phyloP scores from a whole-genome alignment of 2,329 filamentous ascomycete species.

The Chalaropsis ovoidea region DNA sequence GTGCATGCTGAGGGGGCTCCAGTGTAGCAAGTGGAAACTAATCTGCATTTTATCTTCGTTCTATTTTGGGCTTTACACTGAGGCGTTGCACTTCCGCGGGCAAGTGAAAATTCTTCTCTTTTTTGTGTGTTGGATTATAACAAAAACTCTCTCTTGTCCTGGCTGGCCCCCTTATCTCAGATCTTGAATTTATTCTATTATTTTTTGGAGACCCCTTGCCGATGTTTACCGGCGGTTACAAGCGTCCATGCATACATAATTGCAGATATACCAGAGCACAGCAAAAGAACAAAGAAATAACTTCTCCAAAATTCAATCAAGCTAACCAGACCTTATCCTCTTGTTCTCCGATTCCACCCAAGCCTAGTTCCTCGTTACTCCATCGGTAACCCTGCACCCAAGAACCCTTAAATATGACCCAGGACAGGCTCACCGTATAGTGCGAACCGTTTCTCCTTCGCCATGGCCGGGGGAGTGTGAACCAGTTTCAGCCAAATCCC shows the following conservation, averaged over 20 bases:
- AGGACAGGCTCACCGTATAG: not conserved
- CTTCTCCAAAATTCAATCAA: not conserved
- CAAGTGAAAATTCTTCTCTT: conserved; percentile 6
- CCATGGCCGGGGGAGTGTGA: conserved; percentile 7
- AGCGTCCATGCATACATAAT: not conserved
- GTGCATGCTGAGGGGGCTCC: not conserved
- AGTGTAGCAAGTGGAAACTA: too few species aligned
- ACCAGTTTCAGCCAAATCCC: conserved; percentile 23
- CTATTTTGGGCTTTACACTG: not conserved
- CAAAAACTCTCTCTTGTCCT: not conserved
- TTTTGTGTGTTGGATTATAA: not conserved
- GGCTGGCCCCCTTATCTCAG: not conserved
- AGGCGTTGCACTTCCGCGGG: not conserved
- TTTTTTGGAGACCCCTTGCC: not conserved
- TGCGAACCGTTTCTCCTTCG: not conserved
- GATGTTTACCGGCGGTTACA: not conserved
- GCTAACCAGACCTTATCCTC: not conserved
- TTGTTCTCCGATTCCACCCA: not conserved
- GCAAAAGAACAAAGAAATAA: not conserved
- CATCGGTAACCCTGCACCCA: not conserved
- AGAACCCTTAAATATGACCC: not conserved
- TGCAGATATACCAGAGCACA: not conserved
- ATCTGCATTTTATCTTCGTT: not conserved
- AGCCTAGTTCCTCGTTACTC: not conserved
- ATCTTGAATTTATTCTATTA: not conserved